These are phyloP conservation scores for Peronospora destructor DNA, from an alignment of 352 stramenopile species.

Conservation along the genomic window DNA sequence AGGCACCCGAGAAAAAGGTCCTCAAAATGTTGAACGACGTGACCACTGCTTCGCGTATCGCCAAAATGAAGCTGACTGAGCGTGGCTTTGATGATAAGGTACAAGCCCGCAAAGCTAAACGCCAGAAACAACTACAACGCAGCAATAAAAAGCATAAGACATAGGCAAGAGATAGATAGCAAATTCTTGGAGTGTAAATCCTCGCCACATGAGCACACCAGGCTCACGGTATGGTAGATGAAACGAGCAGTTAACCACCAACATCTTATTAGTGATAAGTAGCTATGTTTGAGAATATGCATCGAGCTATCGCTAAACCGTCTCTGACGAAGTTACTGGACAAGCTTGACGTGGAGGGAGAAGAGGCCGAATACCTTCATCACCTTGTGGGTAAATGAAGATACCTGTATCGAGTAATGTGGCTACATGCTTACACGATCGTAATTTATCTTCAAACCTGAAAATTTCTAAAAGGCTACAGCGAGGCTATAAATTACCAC, in stretches of 20 bases:
- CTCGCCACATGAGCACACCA: too few species aligned
- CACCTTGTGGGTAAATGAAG: slow-evolving; percentile 52
- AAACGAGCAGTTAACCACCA: too few species aligned
- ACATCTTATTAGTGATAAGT: too few species aligned
- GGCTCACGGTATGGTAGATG: too few species aligned
- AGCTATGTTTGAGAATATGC: too few species aligned
- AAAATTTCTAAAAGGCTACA: background rate
- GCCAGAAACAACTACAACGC: slow-evolving; percentile 42
- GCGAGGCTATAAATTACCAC: background rate
- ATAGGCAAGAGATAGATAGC: slow-evolving; percentile 6
- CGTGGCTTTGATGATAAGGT: slow-evolving; percentile 86
- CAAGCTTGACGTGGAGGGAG: slow-evolving; percentile 12
- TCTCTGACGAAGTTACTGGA: too few species aligned
- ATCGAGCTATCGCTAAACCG: too few species aligned
- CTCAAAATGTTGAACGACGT: slow-evolving; percentile 93
- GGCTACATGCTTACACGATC: background rate
- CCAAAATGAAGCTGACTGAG: slow-evolving; percentile 89
- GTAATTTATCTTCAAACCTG: too few species aligned
- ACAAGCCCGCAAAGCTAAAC: slow-evolving; percentile 59
- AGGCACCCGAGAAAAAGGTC: slow-evolving; percentile 88
- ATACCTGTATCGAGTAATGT: background rate
- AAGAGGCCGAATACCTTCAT: slow-evolving; percentile 57
- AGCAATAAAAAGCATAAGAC: slow-evolving; percentile 25
- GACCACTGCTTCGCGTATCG: slow-evolving; percentile 89
- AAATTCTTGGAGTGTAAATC: too few species aligned